Percentiles rank a stretch among this genome's conserved stretches.
Conservation (phyloP, 805 yeast genomes). For the Deakozyma indianensis region DNA sequence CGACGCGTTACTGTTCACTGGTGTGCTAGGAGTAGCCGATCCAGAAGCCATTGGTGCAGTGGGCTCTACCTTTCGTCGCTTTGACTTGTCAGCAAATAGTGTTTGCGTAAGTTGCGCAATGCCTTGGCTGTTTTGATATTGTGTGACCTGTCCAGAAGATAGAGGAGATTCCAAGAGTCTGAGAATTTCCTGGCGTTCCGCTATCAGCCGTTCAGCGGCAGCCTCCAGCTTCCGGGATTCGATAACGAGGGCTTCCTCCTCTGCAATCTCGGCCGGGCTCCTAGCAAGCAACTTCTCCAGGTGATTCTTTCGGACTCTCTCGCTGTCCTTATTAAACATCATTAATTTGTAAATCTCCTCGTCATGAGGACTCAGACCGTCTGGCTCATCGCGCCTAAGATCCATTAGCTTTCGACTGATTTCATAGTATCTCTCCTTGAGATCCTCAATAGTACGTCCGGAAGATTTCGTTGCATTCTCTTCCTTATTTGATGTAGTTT, state of each 20-base stretch:
- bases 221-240: conserved; percentile 88
- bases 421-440: conserved; percentile 67
- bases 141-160: conserved; percentile 54
- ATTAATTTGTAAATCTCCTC: conserved; percentile 48
- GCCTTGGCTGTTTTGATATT: conserved; percentile 76
- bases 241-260: conserved; percentile 85
- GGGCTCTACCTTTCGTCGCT: conserved; percentile 18
- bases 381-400: conserved; percentile 26
- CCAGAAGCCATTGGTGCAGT: conserved; percentile 6
- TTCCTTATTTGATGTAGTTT: neutral
- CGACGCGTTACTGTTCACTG: conserved; percentile 2
- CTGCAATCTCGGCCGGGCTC: conserved; percentile 94
- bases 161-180: conserved; percentile 74
- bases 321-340: conserved; percentile 56
- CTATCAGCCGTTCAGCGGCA: conserved; percentile 76
- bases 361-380: conserved; percentile 24
- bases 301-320: conserved; percentile 67
- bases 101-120: conserved; percentile 73
- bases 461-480: conserved; percentile 1
- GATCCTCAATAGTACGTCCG: conserved; percentile 51
- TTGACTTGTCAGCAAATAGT: conserved; percentile 55
- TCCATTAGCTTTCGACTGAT: conserved; percentile 29
- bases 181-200: conserved; percentile 67
- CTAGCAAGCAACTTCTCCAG: conserved; percentile 62
- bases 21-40: conserved; percentile 3